Conservation (phyloP, 495 filamentous ascomycete species). For the Aspergillus biplanus region DNA sequence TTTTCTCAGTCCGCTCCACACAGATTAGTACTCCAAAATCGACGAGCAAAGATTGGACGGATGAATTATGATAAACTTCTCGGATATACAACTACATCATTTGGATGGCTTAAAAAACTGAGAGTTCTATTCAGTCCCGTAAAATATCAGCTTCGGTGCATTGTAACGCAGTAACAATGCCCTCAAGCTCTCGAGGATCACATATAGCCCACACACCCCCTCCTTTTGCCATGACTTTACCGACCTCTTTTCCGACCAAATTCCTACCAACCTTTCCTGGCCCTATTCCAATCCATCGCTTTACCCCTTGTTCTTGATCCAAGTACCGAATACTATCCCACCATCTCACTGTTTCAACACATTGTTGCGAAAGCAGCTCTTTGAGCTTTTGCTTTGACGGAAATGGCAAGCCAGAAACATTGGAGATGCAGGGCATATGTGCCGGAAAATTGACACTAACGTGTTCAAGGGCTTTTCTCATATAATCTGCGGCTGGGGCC, state of each 20-base stretch:
- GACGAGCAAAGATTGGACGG: no score
- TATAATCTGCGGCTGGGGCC: conserved; percentile 76
- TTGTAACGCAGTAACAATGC: conserved; percentile 71
- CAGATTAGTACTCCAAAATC: no score
- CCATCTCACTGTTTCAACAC: conserved; percentile 90
- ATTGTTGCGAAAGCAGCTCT: conserved; percentile 73
- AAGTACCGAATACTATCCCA: conserved; percentile 90
- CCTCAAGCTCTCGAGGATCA: conserved; percentile 79
- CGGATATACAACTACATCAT: no score
- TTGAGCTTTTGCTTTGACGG: conserved; percentile 70
- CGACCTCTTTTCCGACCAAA: conserved; percentile 93
- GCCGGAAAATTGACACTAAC: conserved; percentile 73
- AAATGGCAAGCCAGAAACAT: conserved; percentile 83
- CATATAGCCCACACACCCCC: conserved; percentile 94
- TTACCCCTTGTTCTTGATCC: conserved; percentile 81
- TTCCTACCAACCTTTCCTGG: conserved; percentile 95
- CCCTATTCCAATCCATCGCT: conserved; percentile 90
- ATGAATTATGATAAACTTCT: no score
- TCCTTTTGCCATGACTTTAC: conserved; percentile 77
- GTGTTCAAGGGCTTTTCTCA: conserved; percentile 64
- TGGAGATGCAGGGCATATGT: conserved; percentile 76
- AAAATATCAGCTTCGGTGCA: conserved; percentile 63
- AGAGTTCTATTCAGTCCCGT: conserved; percentile 1
- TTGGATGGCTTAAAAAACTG: no score
- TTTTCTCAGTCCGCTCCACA: no score